Conservation (phyloP, 2,329 filamentous ascomycete species). For the Microdochium nivale region DNA sequence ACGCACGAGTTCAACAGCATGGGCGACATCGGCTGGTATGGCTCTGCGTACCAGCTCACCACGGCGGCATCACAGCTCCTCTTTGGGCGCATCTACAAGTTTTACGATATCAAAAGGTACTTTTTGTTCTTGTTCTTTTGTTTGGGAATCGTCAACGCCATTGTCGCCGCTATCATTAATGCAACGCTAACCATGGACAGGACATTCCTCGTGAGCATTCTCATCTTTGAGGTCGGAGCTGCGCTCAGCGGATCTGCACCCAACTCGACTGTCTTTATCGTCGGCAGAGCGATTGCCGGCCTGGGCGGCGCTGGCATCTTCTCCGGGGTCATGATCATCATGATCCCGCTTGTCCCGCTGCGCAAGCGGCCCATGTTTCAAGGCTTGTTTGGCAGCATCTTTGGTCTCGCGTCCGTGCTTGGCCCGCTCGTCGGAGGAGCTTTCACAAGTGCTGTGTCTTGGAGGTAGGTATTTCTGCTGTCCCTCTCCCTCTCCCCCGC, state of each 20-base stretch:
- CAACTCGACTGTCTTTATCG: slow-evolving; percentile 42
- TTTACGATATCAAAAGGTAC: slow-evolving; percentile 40
- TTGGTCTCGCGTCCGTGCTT: slow-evolving; percentile 44
- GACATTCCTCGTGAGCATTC: slow-evolving; percentile 36
- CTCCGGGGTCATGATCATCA: slow-evolving; percentile 46
- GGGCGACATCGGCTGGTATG: slow-evolving; percentile 57
- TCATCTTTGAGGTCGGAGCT: slow-evolving; percentile 46
- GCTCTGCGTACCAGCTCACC: slow-evolving; percentile 52
- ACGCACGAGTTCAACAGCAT: slow-evolving; percentile 49
- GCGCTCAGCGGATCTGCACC: slow-evolving; percentile 43
- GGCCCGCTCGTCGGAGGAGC: slow-evolving; percentile 46
- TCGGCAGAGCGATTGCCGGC: slow-evolving; percentile 48
- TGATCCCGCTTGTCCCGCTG: slow-evolving; percentile 50
- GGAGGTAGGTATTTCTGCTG: too few relatives aligned
- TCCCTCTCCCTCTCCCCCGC: too few relatives aligned
- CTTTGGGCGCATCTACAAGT: slow-evolving; percentile 45
- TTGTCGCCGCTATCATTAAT: not conserved
- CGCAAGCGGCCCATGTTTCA: slow-evolving; percentile 52
- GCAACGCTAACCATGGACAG: slow-evolving; percentile 12
- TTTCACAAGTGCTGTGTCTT: slow-evolving; percentile 37
- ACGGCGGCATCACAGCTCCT: slow-evolving; percentile 45
- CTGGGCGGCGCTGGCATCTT: slow-evolving; percentile 49
- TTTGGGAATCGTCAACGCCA: too few relatives aligned
- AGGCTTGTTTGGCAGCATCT: slow-evolving; percentile 44
- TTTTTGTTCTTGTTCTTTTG: not conserved